A percentile compares a stretch with the other conserved stretches of the same genome.
Conservation (phyloP, 2,329 filamentous ascomycete species). For the Neoscytalidium dimidiatum region DNA sequence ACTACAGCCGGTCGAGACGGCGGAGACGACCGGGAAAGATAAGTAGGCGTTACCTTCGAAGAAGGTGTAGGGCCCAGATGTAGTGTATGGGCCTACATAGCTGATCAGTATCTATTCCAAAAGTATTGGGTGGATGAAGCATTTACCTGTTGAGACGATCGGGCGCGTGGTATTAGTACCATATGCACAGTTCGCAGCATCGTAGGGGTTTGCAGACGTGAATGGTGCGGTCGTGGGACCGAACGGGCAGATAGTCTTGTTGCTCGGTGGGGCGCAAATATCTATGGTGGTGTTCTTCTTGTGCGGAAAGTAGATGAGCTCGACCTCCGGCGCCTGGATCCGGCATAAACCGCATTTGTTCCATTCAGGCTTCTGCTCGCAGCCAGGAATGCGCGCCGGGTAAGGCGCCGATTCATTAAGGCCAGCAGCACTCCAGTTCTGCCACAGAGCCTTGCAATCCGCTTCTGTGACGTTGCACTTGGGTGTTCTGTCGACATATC, state of each 20-base stretch:
- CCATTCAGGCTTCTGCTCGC: neutral
- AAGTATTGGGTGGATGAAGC: neutral
- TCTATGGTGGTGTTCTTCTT: neutral
- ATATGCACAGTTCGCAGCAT: conserved; percentile 10
- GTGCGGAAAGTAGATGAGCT: conserved; percentile 6
- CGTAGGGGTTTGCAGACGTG: conserved; percentile 1
- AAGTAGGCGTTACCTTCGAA: conserved; percentile 9
- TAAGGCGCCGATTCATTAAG: neutral
- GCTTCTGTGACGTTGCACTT: neutral
- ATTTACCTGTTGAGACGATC: neutral
- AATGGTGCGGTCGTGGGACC: conserved; percentile 4
- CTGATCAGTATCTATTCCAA: neutral
- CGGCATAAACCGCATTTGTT: neutral
- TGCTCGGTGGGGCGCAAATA: neutral
- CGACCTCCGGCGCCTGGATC: neutral
- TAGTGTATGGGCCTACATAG: neutral
- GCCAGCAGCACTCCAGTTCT: neutral
- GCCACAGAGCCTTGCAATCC: neutral
- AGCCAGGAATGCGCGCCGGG: neutral
- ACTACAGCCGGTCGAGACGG: neutral
- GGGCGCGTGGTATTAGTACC: conserved; percentile 1
- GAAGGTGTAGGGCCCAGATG: neutral
- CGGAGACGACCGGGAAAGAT: neutral
- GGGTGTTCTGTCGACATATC: neutral
- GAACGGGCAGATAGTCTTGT: conserved; percentile 1